Evolutionary conservation across 1,139 yeast species (phyloP), one percentile per base, ranked within the genome.

Genomic region (Yamadazyma buinensis): DNA sequence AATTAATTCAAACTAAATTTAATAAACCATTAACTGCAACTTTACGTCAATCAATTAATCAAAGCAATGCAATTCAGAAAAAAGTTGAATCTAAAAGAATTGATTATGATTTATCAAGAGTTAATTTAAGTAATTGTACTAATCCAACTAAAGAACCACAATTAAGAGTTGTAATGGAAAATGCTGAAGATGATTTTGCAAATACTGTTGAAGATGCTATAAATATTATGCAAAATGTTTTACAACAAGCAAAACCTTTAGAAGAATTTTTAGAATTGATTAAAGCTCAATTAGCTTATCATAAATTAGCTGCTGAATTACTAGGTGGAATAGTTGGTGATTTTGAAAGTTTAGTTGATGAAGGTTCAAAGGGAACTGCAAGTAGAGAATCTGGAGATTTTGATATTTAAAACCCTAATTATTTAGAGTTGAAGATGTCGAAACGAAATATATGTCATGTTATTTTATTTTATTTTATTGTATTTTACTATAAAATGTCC

Each of bases 171-270:
- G 76, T 80, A 43, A 81, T 86, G 73, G 95, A 87, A 57, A 78
- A 81, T 45, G 81, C 90, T 29, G 95, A 87, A 61, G 95, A 87
- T 51, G 94, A 84, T 50, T 86, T 87, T 57, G 95, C 94, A 30
- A 86, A 85, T 46, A 84, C 92, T 15, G 90, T 88, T 24, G 95
- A 87, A 61, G 95, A 84, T 54, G 95, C 95, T 23, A 87, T 85
- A 35, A 71, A 80, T 33, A 78, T 84, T 42, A 82, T 87, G 92
- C 86, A 82, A 64, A 81, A 82, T 54, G 90, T 84, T 18, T 76
- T 86, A 49, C 82, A 81, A 41, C 73, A 81, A 40, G 81, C 92
- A 25, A 77, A 80, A 48, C 86, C 92, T 15, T 67, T 84, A 49
- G 74, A 79, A 39, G 84, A 82, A 55, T 64, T 86, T 44, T 70